These are phyloP conservation scores for Hygrocybe coccinea DNA, from an alignment of 768 basidiomycete genomes.

Conservation along the genomic window DNA sequence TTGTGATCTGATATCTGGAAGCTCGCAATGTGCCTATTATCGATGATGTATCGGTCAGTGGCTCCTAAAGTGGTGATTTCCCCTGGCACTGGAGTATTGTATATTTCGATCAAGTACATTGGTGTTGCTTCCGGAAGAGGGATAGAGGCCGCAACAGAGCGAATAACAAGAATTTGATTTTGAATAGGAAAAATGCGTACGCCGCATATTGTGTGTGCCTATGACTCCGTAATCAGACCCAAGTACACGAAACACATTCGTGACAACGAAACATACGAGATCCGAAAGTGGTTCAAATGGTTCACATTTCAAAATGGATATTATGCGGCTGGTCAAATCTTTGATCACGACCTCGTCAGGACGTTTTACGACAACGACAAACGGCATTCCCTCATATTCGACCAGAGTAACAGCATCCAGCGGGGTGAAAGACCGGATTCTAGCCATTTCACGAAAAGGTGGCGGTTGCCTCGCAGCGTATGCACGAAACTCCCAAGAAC, in stretches of 20 bases:
- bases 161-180: constrained; percentile 47
- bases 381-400: constrained; percentile 39
- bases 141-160: constrained; percentile 30
- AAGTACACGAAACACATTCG: background rate
- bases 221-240: constrained; percentile 1
- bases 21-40: constrained; percentile 19
- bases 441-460: constrained; percentile 40
- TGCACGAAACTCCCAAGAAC: constrained; percentile 34
- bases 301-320: constrained; percentile 38
- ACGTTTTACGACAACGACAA: constrained; percentile 40
- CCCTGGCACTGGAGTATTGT: constrained; percentile 20
- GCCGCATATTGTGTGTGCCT: constrained; percentile 50
- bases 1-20: constrained; percentile 41
- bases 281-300: constrained; percentile 24
- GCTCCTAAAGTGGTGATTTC: constrained; percentile 3
- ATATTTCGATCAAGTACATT: constrained; percentile 17
- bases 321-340: constrained; percentile 33
- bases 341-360: constrained; percentile 41
- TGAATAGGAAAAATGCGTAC: constrained; percentile 50
- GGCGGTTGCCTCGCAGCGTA: constrained; percentile 31
- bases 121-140: constrained; percentile 11
- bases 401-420: constrained; percentile 41
- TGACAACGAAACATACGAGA: constrained; percentile 17
- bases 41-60: constrained; percentile 21
- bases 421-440: constrained; percentile 33